These are phyloP conservation scores for Suillus placidus DNA, from an alignment of 768 basidiomycete genomes.

Conservation along the genomic window DNA sequence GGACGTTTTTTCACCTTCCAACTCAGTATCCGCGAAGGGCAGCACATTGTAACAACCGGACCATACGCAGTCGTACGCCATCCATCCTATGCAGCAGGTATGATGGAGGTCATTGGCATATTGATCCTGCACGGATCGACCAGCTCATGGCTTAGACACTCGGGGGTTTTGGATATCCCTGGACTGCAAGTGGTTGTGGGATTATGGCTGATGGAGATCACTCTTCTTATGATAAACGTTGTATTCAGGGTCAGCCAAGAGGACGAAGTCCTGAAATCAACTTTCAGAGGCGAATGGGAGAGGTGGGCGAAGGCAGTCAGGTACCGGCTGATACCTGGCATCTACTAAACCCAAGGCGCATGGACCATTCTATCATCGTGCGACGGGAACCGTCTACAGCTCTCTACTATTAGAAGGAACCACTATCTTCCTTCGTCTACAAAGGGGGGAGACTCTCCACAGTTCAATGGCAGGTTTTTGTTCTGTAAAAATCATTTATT, in stretches of 20 bases:
- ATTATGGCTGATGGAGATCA: neutral
- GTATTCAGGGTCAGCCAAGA: neutral
- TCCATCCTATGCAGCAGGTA: constrained; percentile 44
- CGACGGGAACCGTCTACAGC: neutral
- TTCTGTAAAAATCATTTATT: neutral
- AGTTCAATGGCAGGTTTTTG: neutral
- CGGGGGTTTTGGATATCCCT: neutral
- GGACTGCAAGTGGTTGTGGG: neutral
- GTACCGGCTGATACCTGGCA: constrained; percentile 35
- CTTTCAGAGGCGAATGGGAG: neutral
- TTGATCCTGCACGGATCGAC: constrained; percentile 9
- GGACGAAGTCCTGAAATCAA: neutral
- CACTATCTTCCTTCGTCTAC: neutral
- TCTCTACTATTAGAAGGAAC: neutral
- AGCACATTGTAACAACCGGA: constrained; percentile 44
- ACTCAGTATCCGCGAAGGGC: constrained; percentile 42
- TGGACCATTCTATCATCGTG: neutral
- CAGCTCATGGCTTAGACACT: constrained; percentile 13
- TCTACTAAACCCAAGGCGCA: constrained; percentile 23
- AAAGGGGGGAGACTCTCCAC: neutral
- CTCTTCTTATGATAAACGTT: neutral
- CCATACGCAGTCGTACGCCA: constrained; percentile 49
- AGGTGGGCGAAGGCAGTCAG: constrained; percentile 30
- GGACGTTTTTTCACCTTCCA: constrained; percentile 49
- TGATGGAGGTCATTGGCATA: constrained; percentile 12